phyloP scores from a whole-genome alignment of 257 asterid genomes.

The Linderniella brevidens region DNA sequence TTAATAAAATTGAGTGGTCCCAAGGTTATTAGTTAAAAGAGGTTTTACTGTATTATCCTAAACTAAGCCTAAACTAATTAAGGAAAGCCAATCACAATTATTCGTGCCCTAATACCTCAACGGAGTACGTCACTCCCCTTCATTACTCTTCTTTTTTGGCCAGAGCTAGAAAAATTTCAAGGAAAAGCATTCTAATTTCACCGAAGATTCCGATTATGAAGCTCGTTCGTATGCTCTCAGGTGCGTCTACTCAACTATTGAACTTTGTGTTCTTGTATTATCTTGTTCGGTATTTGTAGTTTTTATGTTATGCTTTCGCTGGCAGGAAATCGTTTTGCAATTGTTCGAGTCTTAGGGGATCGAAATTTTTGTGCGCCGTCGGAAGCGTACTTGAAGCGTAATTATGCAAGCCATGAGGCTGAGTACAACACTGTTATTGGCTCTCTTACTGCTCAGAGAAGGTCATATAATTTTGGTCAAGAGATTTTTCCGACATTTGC shows the following conservation, averaged over 20 bases:
- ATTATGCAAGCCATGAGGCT: slow-evolving; percentile 64
- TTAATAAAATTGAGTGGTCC: too few relatives aligned
- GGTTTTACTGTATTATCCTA: too few relatives aligned
- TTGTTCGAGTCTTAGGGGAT: slow-evolving; percentile 39
- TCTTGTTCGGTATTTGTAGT: background rate
- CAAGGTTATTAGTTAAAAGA: too few relatives aligned
- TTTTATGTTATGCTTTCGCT: background rate
- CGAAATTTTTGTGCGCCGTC: slow-evolving; percentile 46
- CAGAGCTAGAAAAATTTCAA: too few relatives aligned
- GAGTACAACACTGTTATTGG: slow-evolving; percentile 69
- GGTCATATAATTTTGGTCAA: slow-evolving; percentile 16
- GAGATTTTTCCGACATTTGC: background rate
- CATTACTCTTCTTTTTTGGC: too few relatives aligned
- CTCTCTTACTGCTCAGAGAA: slow-evolving; percentile 56
- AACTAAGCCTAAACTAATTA: too few relatives aligned
- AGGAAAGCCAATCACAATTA: too few relatives aligned
- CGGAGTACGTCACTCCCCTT: too few relatives aligned
- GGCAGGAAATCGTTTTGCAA: slow-evolving; percentile 34
- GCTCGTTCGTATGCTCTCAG: background rate
- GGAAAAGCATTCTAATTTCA: too few relatives aligned
- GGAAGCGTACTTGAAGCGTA: slow-evolving; percentile 54
- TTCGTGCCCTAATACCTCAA: too few relatives aligned
- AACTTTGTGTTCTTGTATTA: background rate
- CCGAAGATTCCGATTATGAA: background rate
- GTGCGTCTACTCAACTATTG: background rate